phyloP scores from a whole-genome alignment of 2,329 filamentous ascomycete genomes.

The Bretziella fagacearum region DNA sequence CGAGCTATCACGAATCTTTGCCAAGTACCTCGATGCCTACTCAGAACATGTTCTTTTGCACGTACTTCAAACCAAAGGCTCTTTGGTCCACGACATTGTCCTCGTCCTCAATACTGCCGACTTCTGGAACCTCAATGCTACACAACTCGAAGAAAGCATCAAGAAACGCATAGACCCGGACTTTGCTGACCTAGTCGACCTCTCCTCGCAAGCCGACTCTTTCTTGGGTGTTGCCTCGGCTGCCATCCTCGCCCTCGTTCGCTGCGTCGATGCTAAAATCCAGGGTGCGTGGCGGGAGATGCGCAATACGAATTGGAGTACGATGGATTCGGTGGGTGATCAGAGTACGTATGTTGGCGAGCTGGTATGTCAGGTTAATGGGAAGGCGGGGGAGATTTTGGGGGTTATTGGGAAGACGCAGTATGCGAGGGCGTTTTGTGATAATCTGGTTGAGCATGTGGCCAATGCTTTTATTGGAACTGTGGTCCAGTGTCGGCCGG shows the following conservation, averaged over 20 bases:
- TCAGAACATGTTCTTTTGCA: conserved; percentile 78
- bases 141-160: conserved; percentile 86
- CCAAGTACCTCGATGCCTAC: conserved; percentile 89
- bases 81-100: conserved; percentile 50
- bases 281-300: conserved; percentile 91
- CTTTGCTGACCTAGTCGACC: conserved; percentile 57
- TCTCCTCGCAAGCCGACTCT: conserved; percentile 83
- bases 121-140: conserved; percentile 89
- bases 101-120: conserved; percentile 91
- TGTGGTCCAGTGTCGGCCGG: conserved; percentile 74
- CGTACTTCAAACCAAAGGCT: conserved; percentile 40
- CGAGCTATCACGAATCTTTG: conserved; percentile 70
- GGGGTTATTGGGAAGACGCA: conserved; percentile 71
- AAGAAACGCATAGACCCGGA: conserved; percentile 75
- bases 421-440: conserved; percentile 85
- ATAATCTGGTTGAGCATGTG: conserved; percentile 83
- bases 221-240: conserved; percentile 91
- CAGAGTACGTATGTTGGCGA: conserved; percentile 85
- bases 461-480: conserved; percentile 64
- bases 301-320: conserved; percentile 89
- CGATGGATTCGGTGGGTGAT: conserved; percentile 82
- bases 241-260: conserved; percentile 67
- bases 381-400: conserved; percentile 57
- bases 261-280: conserved; percentile 63
- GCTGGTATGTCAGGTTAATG: conserved; percentile 56